Conservation (phyloP, 495 filamentous ascomycete genomes). For the Lasiosphaeriaceae sp. region DNA sequence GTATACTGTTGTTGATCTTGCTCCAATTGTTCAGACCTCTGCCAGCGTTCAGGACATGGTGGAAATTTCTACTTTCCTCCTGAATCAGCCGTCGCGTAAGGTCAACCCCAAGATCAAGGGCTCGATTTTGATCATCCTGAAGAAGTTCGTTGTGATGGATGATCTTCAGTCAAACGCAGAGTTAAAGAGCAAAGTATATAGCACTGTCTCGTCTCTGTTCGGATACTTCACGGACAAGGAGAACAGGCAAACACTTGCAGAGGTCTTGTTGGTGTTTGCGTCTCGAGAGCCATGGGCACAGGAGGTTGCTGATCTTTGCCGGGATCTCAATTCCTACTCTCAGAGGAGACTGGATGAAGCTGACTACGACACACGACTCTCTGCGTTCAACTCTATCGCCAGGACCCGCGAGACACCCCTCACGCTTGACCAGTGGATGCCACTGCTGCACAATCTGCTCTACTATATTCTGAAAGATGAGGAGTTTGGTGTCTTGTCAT, state of each 20-base stretch:
- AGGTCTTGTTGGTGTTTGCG: slow-evolving; percentile 67
- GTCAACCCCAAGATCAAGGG: slow-evolving; percentile 83
- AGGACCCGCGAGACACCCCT: slow-evolving; percentile 49
- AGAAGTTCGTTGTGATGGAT: slow-evolving; percentile 63
- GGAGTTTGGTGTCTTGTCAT: slow-evolving; percentile 76
- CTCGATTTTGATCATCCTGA: slow-evolving; percentile 68
- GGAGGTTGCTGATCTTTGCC: slow-evolving; percentile 67
- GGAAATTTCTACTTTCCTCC: slow-evolving; percentile 70
- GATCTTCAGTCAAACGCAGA: slow-evolving; percentile 61
- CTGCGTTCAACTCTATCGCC: slow-evolving; percentile 72
- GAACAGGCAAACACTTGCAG: slow-evolving; percentile 66
- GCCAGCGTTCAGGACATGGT: slow-evolving; percentile 67
- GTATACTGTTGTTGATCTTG: slow-evolving; percentile 67
- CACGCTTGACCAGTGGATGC: slow-evolving; percentile 77
- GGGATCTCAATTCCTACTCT: slow-evolving; percentile 74
- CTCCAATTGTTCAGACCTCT: slow-evolving; percentile 68
- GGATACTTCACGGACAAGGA: slow-evolving; percentile 78
- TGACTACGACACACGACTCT: slow-evolving; percentile 76
- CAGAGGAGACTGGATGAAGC: slow-evolving; percentile 68
- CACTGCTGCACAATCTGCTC: slow-evolving; percentile 86
- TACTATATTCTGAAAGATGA: slow-evolving; percentile 84
- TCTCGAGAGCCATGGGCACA: slow-evolving; percentile 53
- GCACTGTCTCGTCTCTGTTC: slow-evolving; percentile 69
- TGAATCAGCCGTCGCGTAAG: slow-evolving; percentile 74
- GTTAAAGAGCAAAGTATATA: slow-evolving; percentile 56